Base-by-base conservation (phyloP, 257 asterid genomes). In the Dorcoceras hygrometricum region DNA sequence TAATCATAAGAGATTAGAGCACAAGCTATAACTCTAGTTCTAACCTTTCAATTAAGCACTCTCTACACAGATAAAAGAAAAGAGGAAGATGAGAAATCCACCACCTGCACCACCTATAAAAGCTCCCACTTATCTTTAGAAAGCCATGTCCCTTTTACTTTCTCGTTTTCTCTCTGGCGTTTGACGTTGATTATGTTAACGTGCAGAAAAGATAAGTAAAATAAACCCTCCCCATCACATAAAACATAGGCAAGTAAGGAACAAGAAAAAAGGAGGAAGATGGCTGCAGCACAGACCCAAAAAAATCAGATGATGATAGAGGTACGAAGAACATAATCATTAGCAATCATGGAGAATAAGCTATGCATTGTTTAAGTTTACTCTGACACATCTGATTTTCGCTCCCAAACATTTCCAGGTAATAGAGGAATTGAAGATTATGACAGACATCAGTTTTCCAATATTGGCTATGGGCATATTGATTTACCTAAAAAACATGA, bases 401-500 rank as follows among this genome's bases (percentile, higher is more conserved):
- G 25, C 20, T 27, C 32, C 20, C 26, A 32, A 28, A 46, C 19
- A 71, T 70, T 79, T 71, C 60, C 69, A 91, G 96, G 90, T 86
- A 56, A 67, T 69, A 62, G 95, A 89, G 60, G 97, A 92, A 79
- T 57, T 92, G 73, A 86, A 79, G 91, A 86, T 81, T 66, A 74
- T 87, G 76, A 70, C 66, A 43, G 83, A 79, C 69, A 80, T 77
- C 61, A 89, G 91, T 14, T 80, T 87, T 62, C 98, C 98, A 1
- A 79, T 92, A 74, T 65, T 88, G 57, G 84, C 82, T 8, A 88
- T 90, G 87, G 95, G 96, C 68, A 70, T 93, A 77, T 78, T 81
- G 39, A 77, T 70, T 72, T 93, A 89, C 90, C 83, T 90, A 66
- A 90, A 81, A 71, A 89, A 88, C 91, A 87, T 89, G 97, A 77